Base-by-base conservation (phyloP, 768 basidiomycete species). In the Ephemerocybe angulata region DNA sequence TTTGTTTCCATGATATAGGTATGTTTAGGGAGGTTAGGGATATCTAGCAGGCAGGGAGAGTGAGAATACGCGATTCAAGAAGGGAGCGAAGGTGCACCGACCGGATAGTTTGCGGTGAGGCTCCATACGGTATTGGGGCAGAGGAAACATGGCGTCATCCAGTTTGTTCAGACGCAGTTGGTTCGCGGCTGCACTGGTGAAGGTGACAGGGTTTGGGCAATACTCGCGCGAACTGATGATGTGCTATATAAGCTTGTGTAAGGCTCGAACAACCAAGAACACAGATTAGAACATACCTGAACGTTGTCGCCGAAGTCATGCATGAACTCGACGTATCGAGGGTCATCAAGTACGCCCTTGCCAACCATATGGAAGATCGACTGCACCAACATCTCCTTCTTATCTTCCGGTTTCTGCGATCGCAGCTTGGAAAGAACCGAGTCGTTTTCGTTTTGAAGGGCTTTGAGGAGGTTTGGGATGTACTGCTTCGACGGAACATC, bases 301-400 rank as follows among this genome's bases (percentile, higher is more conserved):
- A 79, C 78, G 27, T 78, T 69, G 3, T 78, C 62, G 2, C 80
- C 78, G 61, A 94, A 93, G 0, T 75, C 73, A 27, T 73, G 67
- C 84, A 95, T 86, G 73, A 96, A 93, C 1, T 71, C 64, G 57
- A 79, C 76, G 67, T 95, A 96, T 49, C 79, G 70, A 33, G 75
- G 65, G 61, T 94, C 83, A 63, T 86, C 83, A 30, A 91, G 66
- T 8, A 97, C 89, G 12, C 74, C 80, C 0, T 80, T 71, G 0
- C 90, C 89, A 58, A 86, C 81, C 3, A 90, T 70, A 64, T 96
- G 92, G 60, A 87, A 87, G 43, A 87, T 72, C 21, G 87, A 72
- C 41, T 50, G 55, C 28, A 62, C 57, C 13, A 66, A 70, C 54
- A 78, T 72, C 22, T 80, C 73, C 54, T 75, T 67, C 2, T 65